Evolutionary conservation across 495 filamentous ascomycete genomes (phyloP).

Genomic region (Penicillium subrubescens): DNA sequence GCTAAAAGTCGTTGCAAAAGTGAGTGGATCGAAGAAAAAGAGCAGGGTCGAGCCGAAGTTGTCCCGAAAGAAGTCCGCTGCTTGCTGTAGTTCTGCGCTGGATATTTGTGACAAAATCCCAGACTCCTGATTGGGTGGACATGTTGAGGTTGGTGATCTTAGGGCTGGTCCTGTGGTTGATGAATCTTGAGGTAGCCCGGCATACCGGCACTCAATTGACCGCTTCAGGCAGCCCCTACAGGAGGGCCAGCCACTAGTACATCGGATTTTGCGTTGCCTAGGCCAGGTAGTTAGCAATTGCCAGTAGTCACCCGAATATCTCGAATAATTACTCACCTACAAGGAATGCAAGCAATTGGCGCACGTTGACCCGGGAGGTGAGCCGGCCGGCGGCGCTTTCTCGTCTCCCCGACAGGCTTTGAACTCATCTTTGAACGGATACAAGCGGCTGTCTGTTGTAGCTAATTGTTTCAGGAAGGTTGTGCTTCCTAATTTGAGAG

Average conservation of each 20-base stretch:
- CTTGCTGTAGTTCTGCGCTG: neutral
- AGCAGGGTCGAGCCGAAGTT: slow-evolving; percentile 4
- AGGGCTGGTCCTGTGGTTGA: neutral
- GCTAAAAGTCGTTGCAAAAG: neutral
- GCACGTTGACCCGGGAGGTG: slow-evolving; percentile 5
- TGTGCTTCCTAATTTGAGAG: too few relatives aligned
- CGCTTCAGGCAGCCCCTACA: neutral
- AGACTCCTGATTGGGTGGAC: neutral
- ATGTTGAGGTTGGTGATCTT: neutral
- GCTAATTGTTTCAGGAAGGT: neutral
- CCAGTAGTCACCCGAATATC: neutral
- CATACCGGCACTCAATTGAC: slow-evolving; percentile 6
- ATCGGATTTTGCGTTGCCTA: slow-evolving; percentile 7
- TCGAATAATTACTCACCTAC: neutral
- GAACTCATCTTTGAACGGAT: neutral
- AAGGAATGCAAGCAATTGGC: slow-evolving; percentile 6
- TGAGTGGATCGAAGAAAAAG: slow-evolving; percentile 6
- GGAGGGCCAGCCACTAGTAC: slow-evolving; percentile 5
- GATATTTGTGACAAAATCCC: neutral
- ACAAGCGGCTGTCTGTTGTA: neutral
- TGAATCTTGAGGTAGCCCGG: neutral
- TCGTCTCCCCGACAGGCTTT: neutral
- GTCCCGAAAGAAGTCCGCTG: slow-evolving; percentile 3
- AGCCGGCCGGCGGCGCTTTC: slow-evolving; percentile 1
- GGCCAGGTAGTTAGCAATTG: neutral